Evolutionary conservation across 352 stramenopile species (phyloP).

Genomic region (Phytophthora syringae): DNA sequence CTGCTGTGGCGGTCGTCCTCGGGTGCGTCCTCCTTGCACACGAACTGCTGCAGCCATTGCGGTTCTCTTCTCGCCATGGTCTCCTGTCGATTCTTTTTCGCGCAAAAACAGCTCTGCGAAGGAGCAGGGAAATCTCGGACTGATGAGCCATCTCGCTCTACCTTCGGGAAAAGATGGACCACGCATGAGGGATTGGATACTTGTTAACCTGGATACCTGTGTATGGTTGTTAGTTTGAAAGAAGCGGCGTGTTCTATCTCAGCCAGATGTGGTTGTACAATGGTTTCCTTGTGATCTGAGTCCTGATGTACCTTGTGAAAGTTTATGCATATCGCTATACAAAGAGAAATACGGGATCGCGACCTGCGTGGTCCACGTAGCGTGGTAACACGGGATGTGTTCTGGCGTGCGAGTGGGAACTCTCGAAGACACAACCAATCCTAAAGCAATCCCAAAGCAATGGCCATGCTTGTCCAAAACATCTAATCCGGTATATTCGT

Average conservation of each 20-base stretch:
- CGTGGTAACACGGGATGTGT: conserved; percentile 19
- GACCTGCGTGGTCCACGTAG: not conserved
- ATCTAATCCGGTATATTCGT: no score
- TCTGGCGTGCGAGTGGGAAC: conserved; percentile 30
- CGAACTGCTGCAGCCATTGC: conserved; percentile 17
- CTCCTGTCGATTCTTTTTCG: not conserved
- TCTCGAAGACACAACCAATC: conserved; percentile 12
- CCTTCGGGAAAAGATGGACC: not conserved
- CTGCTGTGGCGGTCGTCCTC: conserved; percentile 15
- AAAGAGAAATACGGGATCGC: no score
- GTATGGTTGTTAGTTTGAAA: no score
- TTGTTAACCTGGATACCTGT: no score
- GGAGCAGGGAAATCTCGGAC: conserved; percentile 32
- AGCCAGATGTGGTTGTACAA: no score
- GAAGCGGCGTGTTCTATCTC: no score
- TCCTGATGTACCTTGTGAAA: not conserved
- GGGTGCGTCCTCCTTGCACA: conserved; percentile 23
- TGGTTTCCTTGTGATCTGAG: no score
- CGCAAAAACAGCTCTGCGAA: not conserved
- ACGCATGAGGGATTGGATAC: no score
- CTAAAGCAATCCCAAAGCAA: conserved; percentile 17
- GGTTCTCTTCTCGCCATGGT: conserved; percentile 14
- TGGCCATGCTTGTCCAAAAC: not conserved
- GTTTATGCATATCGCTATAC: no score
- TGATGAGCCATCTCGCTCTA: conserved; percentile 9